Base-by-base conservation (phyloP, 1,284 basidiomycete species). In the Trametes versicolor region DNA sequence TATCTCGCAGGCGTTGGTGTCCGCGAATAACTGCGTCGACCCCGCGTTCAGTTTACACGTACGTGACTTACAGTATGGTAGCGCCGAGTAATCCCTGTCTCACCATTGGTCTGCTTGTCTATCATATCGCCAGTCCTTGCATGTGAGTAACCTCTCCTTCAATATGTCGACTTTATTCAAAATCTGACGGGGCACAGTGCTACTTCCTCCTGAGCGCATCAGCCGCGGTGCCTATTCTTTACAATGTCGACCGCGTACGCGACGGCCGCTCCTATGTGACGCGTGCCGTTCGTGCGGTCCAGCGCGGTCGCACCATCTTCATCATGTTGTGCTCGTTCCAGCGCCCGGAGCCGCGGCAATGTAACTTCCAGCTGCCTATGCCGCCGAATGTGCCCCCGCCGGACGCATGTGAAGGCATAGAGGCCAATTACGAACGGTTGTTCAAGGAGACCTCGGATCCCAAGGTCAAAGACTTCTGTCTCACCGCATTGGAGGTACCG, bases 311-410 rank as follows among this genome's bases (percentile, higher is more conserved):
- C 52, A 84, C 86, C 49, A 87, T 98, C 68, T 98, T 97, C 78
- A 85, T 93, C 62, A 83, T 97, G 76, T 80, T 94, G 66, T 95
- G 93, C 74, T 97, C 94, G 1, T 98, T 96, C 81, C 91, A 96
- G 66, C 81, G 84, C 43, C 92, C 93, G 1, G 93, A 96, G 75
- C 87, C 87, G 1, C 86, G 85, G 80, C 92, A 94, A 73, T 90
- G 87, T 4, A 76, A 79, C 15, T 81, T 88, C 70, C 88, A 91
- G 65, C 89, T 85, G 83, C 76, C 83, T 4, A 87, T 91, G 83
- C 91, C 91, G 0, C 59, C 75, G 0, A 73, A 77, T 57, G 84
- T 90, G 4, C 85, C 85, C 7, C 75, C 78, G n/a, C 87, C 90
- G 0, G 87, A 92, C 41, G 80, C 88, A 23, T 94, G 93, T 69